Evolutionary conservation across 345 rosid species (phyloP).

Genomic region (Arabis hirsuta): DNA sequence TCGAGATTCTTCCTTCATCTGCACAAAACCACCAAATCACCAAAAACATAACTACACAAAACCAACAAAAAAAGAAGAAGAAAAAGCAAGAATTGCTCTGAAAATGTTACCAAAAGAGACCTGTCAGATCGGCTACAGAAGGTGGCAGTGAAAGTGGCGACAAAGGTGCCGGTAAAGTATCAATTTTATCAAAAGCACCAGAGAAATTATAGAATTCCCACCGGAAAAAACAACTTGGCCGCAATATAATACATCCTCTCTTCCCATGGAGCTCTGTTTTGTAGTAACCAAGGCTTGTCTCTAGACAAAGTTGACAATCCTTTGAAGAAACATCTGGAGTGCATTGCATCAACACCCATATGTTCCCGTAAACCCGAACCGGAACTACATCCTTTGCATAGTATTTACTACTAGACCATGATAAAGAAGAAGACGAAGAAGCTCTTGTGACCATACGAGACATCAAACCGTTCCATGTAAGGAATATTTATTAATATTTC

Average conservation of each 20-base stretch:
- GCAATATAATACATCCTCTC: conserved; percentile 5
- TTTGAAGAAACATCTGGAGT: conserved; percentile 26
- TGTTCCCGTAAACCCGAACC: neutral
- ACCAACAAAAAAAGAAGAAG: neutral
- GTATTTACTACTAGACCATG: neutral
- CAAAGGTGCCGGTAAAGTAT: neutral
- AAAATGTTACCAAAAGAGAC: neutral
- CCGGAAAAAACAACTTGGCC: conserved; percentile 37
- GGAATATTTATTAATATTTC: no score
- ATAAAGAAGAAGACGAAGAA: neutral
- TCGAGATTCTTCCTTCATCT: neutral
- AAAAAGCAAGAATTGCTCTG: neutral
- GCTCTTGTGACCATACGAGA: neutral
- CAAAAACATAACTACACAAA: neutral
- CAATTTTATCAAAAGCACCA: conserved; percentile 15
- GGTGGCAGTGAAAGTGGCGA: neutral
- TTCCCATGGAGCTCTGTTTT: neutral
- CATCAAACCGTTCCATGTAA: conserved; percentile 14
- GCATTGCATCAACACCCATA: conserved; percentile 34
- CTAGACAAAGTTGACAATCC: conserved; percentile 15
- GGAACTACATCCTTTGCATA: conserved; percentile 3
- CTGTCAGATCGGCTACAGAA: neutral
- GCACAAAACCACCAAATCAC: neutral
- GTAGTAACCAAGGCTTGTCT: neutral
- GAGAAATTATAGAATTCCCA: conserved; percentile 33